Evolutionary conservation across 768 basidiomycete genomes (phyloP), one percentile per base, ranked within the genome.

Genomic region (Leccinum longicurvipes): DNA sequence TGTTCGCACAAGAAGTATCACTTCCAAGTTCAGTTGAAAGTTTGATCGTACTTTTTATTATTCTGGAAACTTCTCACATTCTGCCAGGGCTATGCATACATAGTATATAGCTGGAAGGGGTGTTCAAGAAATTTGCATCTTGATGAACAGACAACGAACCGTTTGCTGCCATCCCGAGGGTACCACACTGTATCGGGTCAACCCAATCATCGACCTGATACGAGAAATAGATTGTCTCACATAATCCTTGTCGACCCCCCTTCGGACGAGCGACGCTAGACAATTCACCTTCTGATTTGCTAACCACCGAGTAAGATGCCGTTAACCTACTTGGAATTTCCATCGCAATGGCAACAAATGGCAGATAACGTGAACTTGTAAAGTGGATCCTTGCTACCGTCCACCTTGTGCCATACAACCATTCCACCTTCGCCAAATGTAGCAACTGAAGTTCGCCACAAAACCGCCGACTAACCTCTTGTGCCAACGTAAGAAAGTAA

Each of bases 361-460:
- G 65, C 4, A 67, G 48, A 57, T 67, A 68, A 19, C 65, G 66
- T 32, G 42, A 60, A 19, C 47, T n/a, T 17, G 49, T 11, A 53
- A 67, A 67, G 27, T 59, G 58, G 12, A 65, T 45, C 53, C 65
- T 53, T 53, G 51, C 48, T 4, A 47, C 36, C 14, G 56, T 58
- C 65, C 66, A 67, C 45, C n/a, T 55, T 15, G 58, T 56, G 34
- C 58, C 49, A 36, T 54, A 57, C 25, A 67, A 10, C 63, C 58
- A 65, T 41, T 54, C 44, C 10, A 63, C 57, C 65, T 66, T 36
- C 1, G 17, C 34, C 34, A n/a, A 19, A 11, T 48, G 23, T 7
- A 9, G 17, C 47, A 53, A 32, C 12, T 12, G 3, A 39, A 27
- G 21, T 54, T 23, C 24, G 14, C n/a, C 12, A 17, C n/a, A 6